Percentiles rank a stretch among this genome's conserved stretches.
Evolutionary conservation across 139 green algal species (phyloP).

Genomic region (Ulvella scutata): DNA sequence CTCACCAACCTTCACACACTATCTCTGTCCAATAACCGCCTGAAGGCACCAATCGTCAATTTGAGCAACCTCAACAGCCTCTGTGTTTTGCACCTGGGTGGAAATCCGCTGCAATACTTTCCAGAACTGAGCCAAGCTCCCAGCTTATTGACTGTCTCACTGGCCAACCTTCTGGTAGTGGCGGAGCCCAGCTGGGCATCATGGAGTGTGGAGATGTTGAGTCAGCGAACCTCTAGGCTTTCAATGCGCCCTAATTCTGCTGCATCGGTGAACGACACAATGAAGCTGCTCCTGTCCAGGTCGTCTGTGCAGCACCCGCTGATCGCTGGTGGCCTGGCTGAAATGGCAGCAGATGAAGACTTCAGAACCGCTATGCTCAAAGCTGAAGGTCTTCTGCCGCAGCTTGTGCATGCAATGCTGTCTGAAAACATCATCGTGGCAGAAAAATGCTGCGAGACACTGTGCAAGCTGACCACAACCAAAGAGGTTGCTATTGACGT

Average conservation of each 20-base stretch:
- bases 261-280: not conserved
- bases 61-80: not conserved
- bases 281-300: not conserved
- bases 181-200: not conserved
- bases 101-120: not conserved
- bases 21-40: not conserved
- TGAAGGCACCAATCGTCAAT: not conserved
- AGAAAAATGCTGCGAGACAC: not conserved
- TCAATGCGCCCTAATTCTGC: not conserved
- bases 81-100: not conserved
- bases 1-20: not conserved
- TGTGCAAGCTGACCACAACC: not conserved
- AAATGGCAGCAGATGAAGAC: not conserved
- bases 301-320: constrained; percentile 1
- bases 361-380: not conserved
- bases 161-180: not conserved
- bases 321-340: not conserved
- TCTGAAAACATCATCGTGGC: not conserved
- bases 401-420: not conserved
- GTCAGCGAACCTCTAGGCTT: not conserved
- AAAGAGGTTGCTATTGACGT: not conserved
- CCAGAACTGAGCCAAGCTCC: not conserved
- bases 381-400: not conserved
- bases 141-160: not conserved
- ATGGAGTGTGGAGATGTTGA: not conserved